Evolutionary conservation across 1,139 yeast species (phyloP), one percentile per base, ranked within the genome.

Genomic region (Sugiyamaella castrensis): DNA sequence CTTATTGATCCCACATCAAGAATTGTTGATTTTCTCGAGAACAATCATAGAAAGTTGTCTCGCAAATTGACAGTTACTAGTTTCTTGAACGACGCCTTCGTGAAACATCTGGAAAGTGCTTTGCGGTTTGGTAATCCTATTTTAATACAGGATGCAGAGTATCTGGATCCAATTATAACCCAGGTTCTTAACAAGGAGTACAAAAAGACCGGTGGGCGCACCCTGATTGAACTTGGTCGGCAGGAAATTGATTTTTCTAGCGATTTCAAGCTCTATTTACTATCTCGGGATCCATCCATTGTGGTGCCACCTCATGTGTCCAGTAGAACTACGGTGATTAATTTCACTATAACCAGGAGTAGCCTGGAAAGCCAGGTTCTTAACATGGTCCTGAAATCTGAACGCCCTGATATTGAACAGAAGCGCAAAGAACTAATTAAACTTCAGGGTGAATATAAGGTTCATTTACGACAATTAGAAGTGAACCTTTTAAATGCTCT

Each of bases 101-200:
- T 77, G 4, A 84, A 80, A 58, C 86, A 81, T 47, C 66, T 91
- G 26, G 96, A 88, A 62, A 85, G 88, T 61, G 83, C 95, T 0
- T 65, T 91, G 27, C 72, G 94, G 53, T 91, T 91, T 71, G 98
- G 98, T 8, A 89, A 88, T 4, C 62, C 77, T 0, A 70, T 91
- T 8, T 63, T 91, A 10, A 75, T 91, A 29, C 81, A 80, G 57
- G 94, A 91, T 66, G 88, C 91, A 2, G 97, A 91, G 61, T 71
- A 76, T 57, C 81, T 79, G 61, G 92, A 91, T 63, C 95, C 97
- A 0, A 69, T 86, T 10, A 62, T 91, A 19, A 79, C 79, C 51
- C 73, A 84, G 0, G 66, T 91, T 1, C 67, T 92, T 40, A 74
- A 81, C 47, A 71, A 72, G 40, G 95, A 87, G 53, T 73, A 80